A percentile compares a stretch with the other conserved stretches of the same genome.
These are phyloP conservation scores for Malus orientalis DNA, from an alignment of 306 rosid genomes.

Conservation along the genomic window DNA sequence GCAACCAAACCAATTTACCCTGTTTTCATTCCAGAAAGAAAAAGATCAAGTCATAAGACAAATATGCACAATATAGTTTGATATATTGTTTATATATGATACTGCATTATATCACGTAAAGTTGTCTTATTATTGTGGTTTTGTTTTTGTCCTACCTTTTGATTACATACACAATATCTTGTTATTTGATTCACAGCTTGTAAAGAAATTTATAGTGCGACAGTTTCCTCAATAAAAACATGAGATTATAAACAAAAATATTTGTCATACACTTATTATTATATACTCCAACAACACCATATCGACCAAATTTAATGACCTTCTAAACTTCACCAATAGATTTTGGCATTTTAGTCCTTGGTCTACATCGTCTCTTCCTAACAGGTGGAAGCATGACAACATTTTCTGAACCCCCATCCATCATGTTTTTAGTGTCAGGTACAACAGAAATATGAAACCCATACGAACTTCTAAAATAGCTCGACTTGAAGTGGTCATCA, in stretches of 20 bases:
- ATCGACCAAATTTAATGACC: neutral
- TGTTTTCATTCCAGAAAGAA: no score
- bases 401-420: neutral
- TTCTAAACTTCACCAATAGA: neutral
- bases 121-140: no score
- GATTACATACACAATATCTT: no score
- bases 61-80: no score
- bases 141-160: no score
- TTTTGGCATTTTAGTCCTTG: neutral
- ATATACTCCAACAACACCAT: neutral
- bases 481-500: neutral
- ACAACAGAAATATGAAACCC: neutral
- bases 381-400: neutral
- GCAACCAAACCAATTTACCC: no score
- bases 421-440: neutral
- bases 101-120: no score
- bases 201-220: no score
- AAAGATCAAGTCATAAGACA: no score
- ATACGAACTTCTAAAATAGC: neutral
- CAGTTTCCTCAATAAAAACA: no score
- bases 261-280: neutral
- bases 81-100: no score
- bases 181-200: no score
- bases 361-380: neutral
- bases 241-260: neutral